phyloP scores from a whole-genome alignment of 305 asterid genomes.

The Fraxinus ornus region DNA sequence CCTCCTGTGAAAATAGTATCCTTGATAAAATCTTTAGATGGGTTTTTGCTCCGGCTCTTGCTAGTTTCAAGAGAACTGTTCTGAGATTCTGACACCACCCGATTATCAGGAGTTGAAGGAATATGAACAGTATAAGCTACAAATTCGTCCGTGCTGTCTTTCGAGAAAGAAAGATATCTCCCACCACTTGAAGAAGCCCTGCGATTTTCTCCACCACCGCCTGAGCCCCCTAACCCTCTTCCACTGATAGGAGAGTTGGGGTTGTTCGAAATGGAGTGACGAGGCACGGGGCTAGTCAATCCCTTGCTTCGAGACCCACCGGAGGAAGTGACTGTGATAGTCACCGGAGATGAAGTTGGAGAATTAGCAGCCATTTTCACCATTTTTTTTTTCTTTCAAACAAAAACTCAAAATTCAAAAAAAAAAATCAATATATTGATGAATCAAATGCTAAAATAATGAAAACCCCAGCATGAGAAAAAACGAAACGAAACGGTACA shows the following conservation, averaged over 20 bases:
- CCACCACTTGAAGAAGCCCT: conserved; percentile 44
- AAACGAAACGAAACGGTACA: not conserved
- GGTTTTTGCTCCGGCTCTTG: conserved; percentile 49
- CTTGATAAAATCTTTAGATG: conserved; percentile 52
- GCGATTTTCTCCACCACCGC: conserved; percentile 46
- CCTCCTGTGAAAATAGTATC: conserved; percentile 91
- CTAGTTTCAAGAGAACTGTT: conserved; percentile 38
- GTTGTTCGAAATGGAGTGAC: conserved; percentile 70
- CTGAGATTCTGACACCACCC: conserved; percentile 43
- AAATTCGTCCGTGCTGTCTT: conserved; percentile 69
- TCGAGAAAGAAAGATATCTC: conserved; percentile 65
- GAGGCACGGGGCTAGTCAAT: conserved; percentile 70
- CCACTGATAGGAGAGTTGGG: conserved; percentile 61
- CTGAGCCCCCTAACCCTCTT: conserved; percentile 22
- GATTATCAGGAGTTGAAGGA: conserved; percentile 77
- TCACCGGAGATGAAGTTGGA: conserved; percentile 74
- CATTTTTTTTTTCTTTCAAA: conserved; percentile 26
- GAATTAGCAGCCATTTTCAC: conserved; percentile 61
- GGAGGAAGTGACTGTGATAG: conserved; percentile 71
- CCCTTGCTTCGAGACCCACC: conserved; percentile 57
- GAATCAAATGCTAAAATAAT: conserved; percentile 12
- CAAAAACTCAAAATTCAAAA: not conserved
- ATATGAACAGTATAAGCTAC: conserved; percentile 88
- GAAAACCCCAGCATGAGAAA: not conserved
- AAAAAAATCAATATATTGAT: conserved; percentile 15